Conservation (phyloP, 495 filamentous ascomycete genomes). For the Aspergillus haitiensis region DNA sequence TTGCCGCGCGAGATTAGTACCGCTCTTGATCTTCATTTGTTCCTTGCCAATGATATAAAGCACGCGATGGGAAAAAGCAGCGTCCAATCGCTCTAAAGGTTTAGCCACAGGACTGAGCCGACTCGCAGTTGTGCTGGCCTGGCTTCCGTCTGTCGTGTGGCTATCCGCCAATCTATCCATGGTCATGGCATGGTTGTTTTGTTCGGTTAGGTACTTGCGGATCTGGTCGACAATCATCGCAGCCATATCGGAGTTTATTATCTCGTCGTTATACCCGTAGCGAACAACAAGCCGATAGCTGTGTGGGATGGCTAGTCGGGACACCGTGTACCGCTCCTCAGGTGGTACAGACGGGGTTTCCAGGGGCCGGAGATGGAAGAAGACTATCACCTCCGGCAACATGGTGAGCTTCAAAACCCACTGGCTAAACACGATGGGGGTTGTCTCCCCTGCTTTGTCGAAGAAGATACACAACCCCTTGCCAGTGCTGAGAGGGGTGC, state of each 20-base stretch:
- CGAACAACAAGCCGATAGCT: conserved; percentile 66
- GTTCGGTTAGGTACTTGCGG: conserved; percentile 35
- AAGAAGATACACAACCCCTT: conserved; percentile 64
- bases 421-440: conserved; percentile 62
- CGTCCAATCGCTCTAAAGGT: conserved; percentile 43
- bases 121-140: conserved; percentile 8
- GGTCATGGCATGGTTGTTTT: no score
- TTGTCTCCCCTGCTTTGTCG: conserved; percentile 58
- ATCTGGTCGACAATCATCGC: conserved; percentile 60
- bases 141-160: neutral
- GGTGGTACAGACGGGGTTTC: conserved; percentile 39
- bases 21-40: conserved; percentile 57
- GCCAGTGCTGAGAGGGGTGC: conserved; percentile 37
- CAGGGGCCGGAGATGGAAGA: conserved; percentile 63
- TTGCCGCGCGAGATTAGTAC: conserved; percentile 45
- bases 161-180: conserved; percentile 34
- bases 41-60: conserved; percentile 74
- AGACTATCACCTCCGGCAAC: conserved; percentile 57
- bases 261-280: conserved; percentile 69
- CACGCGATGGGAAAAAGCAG: conserved; percentile 60
- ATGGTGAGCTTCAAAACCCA: conserved; percentile 63
- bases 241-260: conserved; percentile 62
- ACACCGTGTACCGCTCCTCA: conserved; percentile 51
- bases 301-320: conserved; percentile 51
- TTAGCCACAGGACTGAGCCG: neutral